Evolutionary conservation across 768 basidiomycete genomes (phyloP).

Genomic region (Termitomyces sp.): DNA sequence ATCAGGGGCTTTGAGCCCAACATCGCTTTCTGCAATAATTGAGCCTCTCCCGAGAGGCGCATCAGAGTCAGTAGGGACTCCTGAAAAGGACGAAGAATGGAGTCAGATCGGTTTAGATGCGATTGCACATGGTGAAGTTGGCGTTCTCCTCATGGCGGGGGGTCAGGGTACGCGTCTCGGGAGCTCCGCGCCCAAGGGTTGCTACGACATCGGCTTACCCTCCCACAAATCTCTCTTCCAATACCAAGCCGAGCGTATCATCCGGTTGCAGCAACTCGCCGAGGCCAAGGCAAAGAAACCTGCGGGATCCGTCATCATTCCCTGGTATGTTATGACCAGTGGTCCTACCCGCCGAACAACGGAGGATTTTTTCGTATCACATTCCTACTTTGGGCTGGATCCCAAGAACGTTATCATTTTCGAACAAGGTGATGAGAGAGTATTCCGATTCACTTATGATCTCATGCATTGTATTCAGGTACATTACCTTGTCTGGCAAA

Average conservation of each 20-base stretch:
- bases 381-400: slow-evolving; percentile 79
- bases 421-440: slow-evolving; percentile 73
- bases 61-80: slow-evolving; percentile 53
- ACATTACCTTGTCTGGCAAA: slow-evolving; percentile 91
- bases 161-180: slow-evolving; percentile 96
- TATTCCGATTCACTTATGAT: slow-evolving; percentile 4
- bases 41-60: slow-evolving; percentile 78
- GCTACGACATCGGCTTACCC: slow-evolving; percentile 94
- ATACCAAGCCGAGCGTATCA: slow-evolving; percentile 95
- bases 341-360: slow-evolving; percentile 90
- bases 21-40: slow-evolving; percentile 39
- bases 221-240: slow-evolving; percentile 94
- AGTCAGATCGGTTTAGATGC: slow-evolving; percentile 73
- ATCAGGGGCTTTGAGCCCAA: slow-evolving; percentile 31
- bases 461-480: slow-evolving; percentile 40
- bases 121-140: slow-evolving; percentile 77
- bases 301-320: slow-evolving; percentile 62
- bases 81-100: slow-evolving; percentile 67
- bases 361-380: slow-evolving; percentile 73
- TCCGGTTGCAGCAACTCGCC: slow-evolving; percentile 73
- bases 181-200: slow-evolving; percentile 90
- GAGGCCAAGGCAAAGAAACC: slow-evolving; percentile 47
- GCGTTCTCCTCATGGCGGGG: slow-evolving; percentile 96
- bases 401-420: slow-evolving; percentile 84
- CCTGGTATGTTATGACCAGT: slow-evolving; percentile 99